These are phyloP conservation scores for Aquilaria malaccensis DNA, from an alignment of 345 rosid genomes.

Conservation along the genomic window DNA sequence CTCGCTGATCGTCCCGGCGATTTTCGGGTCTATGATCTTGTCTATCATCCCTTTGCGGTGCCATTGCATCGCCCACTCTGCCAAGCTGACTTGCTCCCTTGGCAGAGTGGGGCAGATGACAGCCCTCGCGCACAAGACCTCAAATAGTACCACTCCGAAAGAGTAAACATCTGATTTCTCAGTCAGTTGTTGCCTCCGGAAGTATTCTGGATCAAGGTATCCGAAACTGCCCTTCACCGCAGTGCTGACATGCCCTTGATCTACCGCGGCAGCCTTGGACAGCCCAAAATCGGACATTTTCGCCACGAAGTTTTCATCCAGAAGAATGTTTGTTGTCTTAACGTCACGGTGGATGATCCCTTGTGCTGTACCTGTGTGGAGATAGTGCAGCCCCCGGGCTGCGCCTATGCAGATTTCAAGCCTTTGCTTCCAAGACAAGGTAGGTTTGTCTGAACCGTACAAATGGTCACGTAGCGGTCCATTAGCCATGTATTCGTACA, in stretches of 20 bases:
- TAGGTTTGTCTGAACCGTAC: slow-evolving; percentile 45
- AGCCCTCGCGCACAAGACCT: slow-evolving; percentile 73
- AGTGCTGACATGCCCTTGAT: slow-evolving; percentile 71
- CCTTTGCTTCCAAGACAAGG: slow-evolving; percentile 75
- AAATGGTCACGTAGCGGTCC: slow-evolving; percentile 83
- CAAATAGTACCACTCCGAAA: slow-evolving; percentile 76
- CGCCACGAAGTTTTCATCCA: slow-evolving; percentile 70
- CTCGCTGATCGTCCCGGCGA: slow-evolving; percentile 35
- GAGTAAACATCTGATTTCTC: slow-evolving; percentile 91
- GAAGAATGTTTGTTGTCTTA: slow-evolving; percentile 78
- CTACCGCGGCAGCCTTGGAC: slow-evolving; percentile 64
- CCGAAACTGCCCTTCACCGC: slow-evolving; percentile 93
- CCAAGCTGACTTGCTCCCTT: slow-evolving; percentile 72
- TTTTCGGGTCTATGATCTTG: slow-evolving; percentile 53
- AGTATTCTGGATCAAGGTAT: slow-evolving; percentile 80
- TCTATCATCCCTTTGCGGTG: slow-evolving; percentile 54
- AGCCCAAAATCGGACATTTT: slow-evolving; percentile 85
- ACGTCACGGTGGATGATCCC: slow-evolving; percentile 85
- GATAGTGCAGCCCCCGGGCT: slow-evolving; percentile 78
- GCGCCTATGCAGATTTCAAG: slow-evolving; percentile 80
- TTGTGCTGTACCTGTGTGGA: slow-evolving; percentile 69
- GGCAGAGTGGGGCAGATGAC: slow-evolving; percentile 54
- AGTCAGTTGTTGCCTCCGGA: slow-evolving; percentile 72
- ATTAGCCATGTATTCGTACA: slow-evolving; percentile 77
- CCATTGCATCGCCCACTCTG: slow-evolving; percentile 73